Base-by-base conservation (phyloP, 345 rosid genomes). In the Citropsis articulata region DNA sequence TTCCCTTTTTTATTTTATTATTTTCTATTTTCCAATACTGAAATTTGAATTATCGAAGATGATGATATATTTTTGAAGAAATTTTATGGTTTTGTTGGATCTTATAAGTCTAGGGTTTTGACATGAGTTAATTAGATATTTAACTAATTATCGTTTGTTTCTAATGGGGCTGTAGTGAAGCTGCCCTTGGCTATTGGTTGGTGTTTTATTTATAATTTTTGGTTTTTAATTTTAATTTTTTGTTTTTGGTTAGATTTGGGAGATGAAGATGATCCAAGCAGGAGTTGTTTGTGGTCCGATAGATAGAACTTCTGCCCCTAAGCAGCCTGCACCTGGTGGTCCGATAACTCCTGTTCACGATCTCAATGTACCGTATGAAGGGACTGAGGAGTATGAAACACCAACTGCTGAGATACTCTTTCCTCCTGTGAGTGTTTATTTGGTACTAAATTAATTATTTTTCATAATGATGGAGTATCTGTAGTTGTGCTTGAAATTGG, bases 361-460 rank as follows among this genome's bases (percentile, higher is more conserved):
- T 83, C 93, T 97, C 45, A 97, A 97, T 87, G 99, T 92, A 22
- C 99, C 99, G 0, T 97, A 97, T 72, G 93, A 97, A 77, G 98
- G 92, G 68, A 82, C 94, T 0, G 99, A 97, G 84, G 99, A 97
- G 84, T 97, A 89, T 22, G 98, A 97, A 85, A 97, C 99, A 68
- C 99, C 99, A 36, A 97, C 99, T 1, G 95, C 96, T 75, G 99
- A 94, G 71, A 90, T 97, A 77, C 95, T 94, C 65, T 94, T 94
- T 69, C 97, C 99, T 79, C 98, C 98, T 14, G 99, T 96, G 35
- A 84, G 84, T 84, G 19, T 57, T 77, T 28, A 18, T 27, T 70
- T 66, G 22, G 9, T 10, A 9, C 21, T n/a, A 22, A 57, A 42
- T 13, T 75, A 13, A 10, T 56, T 75, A n/a, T 72, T 36, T n/a